phyloP scores from a whole-genome alignment of 306 rosid genomes.

The Bauhinia variegata region DNA sequence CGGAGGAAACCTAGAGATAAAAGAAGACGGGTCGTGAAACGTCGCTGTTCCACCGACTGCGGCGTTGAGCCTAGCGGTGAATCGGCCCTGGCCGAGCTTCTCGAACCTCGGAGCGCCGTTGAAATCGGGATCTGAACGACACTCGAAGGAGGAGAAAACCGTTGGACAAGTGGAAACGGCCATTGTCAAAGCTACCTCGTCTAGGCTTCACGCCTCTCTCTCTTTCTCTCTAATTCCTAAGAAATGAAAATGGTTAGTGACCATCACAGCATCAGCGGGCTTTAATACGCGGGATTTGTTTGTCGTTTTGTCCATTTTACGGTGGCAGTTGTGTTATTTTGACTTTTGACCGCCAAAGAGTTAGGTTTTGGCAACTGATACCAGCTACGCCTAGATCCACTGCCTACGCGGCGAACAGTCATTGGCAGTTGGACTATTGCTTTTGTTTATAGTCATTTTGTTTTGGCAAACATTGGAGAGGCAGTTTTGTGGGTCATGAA shows the following conservation, averaged over 20 bases:
- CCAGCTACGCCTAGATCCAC: too few species aligned
- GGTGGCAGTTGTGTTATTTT: neutral
- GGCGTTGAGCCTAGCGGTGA: constrained; percentile 1
- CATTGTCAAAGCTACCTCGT: constrained; percentile 36
- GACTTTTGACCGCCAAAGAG: constrained; percentile 7
- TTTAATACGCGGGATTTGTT: constrained; percentile 4
- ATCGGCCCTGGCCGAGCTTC: constrained; percentile 36
- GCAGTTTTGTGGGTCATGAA: too few species aligned
- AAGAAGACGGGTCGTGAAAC: constrained; percentile 45
- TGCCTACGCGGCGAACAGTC: too few species aligned
- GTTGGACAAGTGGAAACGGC: constrained; percentile 51
- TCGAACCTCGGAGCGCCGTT: constrained; percentile 39
- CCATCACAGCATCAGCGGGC: neutral
- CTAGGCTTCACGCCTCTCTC: neutral
- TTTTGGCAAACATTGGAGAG: too few species aligned
- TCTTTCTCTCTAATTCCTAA: neutral
- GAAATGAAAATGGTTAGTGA: neutral
- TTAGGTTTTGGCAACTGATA: too few species aligned
- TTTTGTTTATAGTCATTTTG: too few species aligned
- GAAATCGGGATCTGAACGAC: constrained; percentile 57
- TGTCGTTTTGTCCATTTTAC: constrained; percentile 22
- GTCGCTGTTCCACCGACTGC: constrained; percentile 24
- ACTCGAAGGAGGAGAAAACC: constrained; percentile 46
- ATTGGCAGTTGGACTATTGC: too few species aligned
- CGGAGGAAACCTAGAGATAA: constrained; percentile 78